phyloP scores from a whole-genome alignment of 2,329 filamentous ascomycete species.

The Tolypocladium album region DNA sequence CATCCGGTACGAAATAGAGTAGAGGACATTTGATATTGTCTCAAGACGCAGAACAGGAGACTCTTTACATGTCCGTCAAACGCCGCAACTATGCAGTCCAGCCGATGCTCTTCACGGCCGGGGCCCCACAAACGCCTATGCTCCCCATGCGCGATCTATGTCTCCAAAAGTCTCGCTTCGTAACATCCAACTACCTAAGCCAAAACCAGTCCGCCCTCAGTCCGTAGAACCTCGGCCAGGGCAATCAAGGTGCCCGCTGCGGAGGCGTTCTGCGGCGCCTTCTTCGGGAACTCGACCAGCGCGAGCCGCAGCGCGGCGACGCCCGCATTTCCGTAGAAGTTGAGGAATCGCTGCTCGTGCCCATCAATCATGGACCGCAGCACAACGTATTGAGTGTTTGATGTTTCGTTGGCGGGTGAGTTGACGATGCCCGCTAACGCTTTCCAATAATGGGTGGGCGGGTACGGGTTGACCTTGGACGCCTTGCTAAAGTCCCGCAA shows the following conservation, averaged over 20 bases:
- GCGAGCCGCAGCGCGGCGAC: constrained; percentile 60
- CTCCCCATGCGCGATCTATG: not conserved
- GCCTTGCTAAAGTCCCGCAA: constrained; percentile 71
- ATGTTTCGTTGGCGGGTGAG: constrained; percentile 54
- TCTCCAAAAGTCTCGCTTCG: not conserved
- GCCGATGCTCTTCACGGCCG: not conserved
- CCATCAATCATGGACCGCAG: constrained; percentile 62
- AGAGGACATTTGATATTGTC: constrained; percentile 4
- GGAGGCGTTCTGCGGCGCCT: constrained; percentile 33
- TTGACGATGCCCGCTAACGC: constrained; percentile 67
- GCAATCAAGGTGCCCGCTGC: constrained; percentile 42
- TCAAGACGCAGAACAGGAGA: not conserved
- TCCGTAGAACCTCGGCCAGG: constrained; percentile 40
- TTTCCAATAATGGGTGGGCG: constrained; percentile 73
- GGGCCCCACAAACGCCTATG: constrained; percentile 3
- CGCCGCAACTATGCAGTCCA: constrained; percentile 3
- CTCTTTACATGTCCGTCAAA: not conserved
- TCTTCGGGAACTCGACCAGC: constrained; percentile 61
- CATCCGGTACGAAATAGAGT: not conserved
- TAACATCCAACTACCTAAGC: constrained; percentile 10
- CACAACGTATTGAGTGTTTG: constrained; percentile 63
- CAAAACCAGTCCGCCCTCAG: constrained; percentile 38
- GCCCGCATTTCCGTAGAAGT: constrained; percentile 70
- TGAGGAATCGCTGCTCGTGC: constrained; percentile 64
- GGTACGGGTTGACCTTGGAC: constrained; percentile 61